Evolutionary conservation across 495 filamentous ascomycete species (phyloP).

Genomic region (Lepidopterella palustris): DNA sequence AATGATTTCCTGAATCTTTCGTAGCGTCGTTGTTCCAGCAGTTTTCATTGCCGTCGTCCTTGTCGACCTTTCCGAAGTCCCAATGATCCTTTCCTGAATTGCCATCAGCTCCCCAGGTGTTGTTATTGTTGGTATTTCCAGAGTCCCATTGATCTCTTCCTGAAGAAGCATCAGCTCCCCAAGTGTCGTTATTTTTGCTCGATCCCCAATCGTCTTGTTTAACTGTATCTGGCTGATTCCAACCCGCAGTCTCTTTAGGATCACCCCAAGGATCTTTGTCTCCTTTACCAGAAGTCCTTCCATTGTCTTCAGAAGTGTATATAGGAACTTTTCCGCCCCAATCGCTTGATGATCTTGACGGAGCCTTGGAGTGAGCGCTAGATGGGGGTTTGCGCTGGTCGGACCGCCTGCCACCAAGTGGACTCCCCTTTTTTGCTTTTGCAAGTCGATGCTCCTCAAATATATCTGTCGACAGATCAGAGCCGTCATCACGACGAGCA

Average conservation of each 20-base stretch:
- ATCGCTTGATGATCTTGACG: no score
- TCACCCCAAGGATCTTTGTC: background rate
- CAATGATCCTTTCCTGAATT: background rate
- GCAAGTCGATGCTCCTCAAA: no score
- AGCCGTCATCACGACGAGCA: no score
- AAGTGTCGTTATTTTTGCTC: background rate
- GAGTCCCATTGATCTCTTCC: slow-evolving; percentile 2
- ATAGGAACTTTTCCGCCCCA: background rate
- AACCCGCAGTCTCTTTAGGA: background rate
- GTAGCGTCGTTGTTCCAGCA: background rate
- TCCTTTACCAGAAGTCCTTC: background rate
- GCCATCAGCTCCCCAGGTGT: background rate
- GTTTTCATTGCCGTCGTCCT: background rate
- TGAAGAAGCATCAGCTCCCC: background rate
- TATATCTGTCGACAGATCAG: no score
- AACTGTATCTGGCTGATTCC: background rate
- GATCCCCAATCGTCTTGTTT: background rate
- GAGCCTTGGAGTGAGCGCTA: no score
- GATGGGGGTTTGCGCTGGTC: no score
- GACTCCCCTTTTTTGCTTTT: no score
- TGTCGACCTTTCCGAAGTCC: background rate
- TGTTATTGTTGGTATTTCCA: background rate
- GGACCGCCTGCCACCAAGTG: no score
- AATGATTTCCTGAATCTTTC: background rate
- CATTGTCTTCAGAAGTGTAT: background rate